phyloP scores from a whole-genome alignment of 345 rosid species.

The Hypericum androsaemum region DNA sequence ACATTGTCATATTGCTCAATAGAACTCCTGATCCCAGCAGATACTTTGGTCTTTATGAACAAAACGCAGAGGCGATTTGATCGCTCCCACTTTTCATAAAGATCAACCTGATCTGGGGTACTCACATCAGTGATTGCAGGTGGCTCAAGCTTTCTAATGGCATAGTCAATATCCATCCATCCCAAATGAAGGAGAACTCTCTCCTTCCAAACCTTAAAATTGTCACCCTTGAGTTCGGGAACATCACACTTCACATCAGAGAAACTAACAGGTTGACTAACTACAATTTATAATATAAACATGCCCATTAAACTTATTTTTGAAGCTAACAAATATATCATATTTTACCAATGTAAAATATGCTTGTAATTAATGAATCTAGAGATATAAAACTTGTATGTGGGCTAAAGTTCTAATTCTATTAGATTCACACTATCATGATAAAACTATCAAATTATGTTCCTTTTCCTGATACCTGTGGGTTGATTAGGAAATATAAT shows the following conservation, averaged over 20 bases:
- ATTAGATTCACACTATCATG: not conserved
- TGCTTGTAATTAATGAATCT: not conserved
- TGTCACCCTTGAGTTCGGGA: not conserved
- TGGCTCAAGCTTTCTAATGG: not conserved
- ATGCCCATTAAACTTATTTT: too few relatives aligned
- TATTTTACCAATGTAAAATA: not conserved
- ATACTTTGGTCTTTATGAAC: not conserved
- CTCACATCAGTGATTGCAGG: not conserved
- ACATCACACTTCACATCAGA: not conserved
- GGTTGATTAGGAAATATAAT: not conserved
- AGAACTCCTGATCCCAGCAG: not conserved
- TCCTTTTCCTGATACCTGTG: not conserved
- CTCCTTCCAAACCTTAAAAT: not conserved
- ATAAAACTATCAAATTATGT: not conserved
- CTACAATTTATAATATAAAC: too few relatives aligned
- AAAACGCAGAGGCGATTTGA: not conserved
- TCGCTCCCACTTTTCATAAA: not conserved
- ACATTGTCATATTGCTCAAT: not conserved
- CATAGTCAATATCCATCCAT: not conserved
- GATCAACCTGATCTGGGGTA: not conserved
- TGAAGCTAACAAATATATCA: not conserved
- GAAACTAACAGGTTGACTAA: not conserved
- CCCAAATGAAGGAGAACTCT: not conserved
- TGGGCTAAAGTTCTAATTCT: not conserved
- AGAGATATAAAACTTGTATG: not conserved